phyloP scores from a whole-genome alignment of 495 filamentous ascomycete genomes.

The Venustampulla echinocandica region DNA sequence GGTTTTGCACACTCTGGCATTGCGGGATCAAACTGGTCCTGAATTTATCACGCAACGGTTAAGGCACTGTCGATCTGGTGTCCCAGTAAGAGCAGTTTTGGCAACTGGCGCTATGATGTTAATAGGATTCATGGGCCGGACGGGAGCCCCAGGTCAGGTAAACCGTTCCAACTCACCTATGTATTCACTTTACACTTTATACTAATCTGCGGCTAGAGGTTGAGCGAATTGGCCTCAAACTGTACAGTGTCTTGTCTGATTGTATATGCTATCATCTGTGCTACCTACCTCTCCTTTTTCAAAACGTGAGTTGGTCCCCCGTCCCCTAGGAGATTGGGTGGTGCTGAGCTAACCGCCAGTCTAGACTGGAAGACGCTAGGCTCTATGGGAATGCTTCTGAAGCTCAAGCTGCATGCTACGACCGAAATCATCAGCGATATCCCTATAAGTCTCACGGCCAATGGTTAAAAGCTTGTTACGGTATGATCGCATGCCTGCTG shows the following conservation, averaged over 20 bases:
- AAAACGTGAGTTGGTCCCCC: slow-evolving; percentile 32
- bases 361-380: slow-evolving; percentile 27
- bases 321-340: no score
- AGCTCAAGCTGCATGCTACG: slow-evolving; percentile 30
- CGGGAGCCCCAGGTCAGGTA: slow-evolving; percentile 29
- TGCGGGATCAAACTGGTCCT: slow-evolving; percentile 30
- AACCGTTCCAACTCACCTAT: slow-evolving; percentile 3
- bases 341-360: no score
- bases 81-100: slow-evolving; percentile 41
- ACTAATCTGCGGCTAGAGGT: slow-evolving; percentile 12
- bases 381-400: slow-evolving; percentile 27
- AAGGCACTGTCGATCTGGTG: slow-evolving; percentile 32
- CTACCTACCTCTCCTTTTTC: slow-evolving; percentile 35
- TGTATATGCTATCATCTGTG: slow-evolving; percentile 36
- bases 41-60: slow-evolving; percentile 30
- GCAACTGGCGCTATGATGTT: slow-evolving; percentile 35
- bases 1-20: slow-evolving; percentile 38
- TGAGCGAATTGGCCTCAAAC: slow-evolving; percentile 36
- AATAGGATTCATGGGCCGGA: slow-evolving; percentile 39
- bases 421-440: slow-evolving; percentile 35
- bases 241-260: slow-evolving; percentile 37
- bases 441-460: slow-evolving; percentile 42
- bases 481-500: slow-evolving; percentile 32
- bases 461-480: slow-evolving; percentile 36
- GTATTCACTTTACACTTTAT: neutral